Conservation (phyloP, 768 basidiomycete genomes). For the Naganishia kalamii region DNA sequence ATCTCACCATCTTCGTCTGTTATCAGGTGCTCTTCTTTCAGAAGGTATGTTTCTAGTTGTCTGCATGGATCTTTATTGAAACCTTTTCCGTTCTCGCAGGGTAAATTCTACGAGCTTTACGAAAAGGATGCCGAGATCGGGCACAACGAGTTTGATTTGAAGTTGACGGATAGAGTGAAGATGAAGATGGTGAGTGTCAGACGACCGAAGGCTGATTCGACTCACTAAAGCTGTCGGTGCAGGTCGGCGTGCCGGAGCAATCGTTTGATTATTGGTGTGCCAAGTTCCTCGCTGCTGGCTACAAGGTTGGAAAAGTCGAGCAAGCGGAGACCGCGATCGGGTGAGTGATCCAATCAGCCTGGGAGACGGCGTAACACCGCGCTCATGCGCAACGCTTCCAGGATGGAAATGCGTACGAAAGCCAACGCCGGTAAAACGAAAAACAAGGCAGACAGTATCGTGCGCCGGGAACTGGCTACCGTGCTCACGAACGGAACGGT, state of each 20-base stretch:
- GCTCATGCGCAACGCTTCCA: background rate
- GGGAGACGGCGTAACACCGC: background rate
- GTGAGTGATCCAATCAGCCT: constrained; percentile 25
- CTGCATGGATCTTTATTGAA: too few relatives aligned
- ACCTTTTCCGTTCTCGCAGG: constrained; percentile 45
- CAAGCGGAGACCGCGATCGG: constrained; percentile 96
- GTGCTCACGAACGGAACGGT: constrained; percentile 95
- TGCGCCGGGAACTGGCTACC: constrained; percentile 83
- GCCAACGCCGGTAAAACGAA: constrained; percentile 46
- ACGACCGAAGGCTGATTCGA: background rate
- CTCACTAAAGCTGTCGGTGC: background rate
- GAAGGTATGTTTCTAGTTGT: constrained; percentile 54
- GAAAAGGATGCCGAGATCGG: constrained; percentile 89
- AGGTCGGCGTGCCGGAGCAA: constrained; percentile 93
- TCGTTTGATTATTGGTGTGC: constrained; percentile 67
- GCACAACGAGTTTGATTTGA: constrained; percentile 90
- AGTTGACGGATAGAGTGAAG: constrained; percentile 73
- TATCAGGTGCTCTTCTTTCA: constrained; percentile 78
- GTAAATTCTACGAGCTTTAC: constrained; percentile 61
- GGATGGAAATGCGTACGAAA: constrained; percentile 77
- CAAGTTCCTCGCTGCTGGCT: constrained; percentile 47
- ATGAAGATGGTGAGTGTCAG: constrained; percentile 81
- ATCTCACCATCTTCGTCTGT: constrained; percentile 46
- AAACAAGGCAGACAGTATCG: constrained; percentile 58
- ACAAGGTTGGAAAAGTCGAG: constrained; percentile 76